Percentiles rank a stretch among this genome's conserved stretches.
Evolutionary conservation across 1,139 yeast genomes (phyloP).

Genomic region (Suhomyces panamericanus): DNA sequence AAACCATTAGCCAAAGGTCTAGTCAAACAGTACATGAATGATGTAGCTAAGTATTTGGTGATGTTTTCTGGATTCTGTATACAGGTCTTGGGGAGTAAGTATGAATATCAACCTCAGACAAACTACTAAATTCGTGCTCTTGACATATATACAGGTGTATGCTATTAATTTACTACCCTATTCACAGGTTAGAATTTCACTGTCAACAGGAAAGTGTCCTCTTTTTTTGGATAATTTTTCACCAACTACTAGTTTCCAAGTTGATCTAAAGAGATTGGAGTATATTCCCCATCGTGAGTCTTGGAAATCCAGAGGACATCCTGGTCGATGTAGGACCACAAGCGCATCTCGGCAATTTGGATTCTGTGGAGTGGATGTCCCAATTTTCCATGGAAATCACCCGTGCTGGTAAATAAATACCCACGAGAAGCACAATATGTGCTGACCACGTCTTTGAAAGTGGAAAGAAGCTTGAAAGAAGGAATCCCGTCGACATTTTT

Average conservation of each 20-base stretch:
- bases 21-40: background rate
- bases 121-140: too few species aligned
- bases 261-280: constrained; percentile 26
- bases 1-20: background rate
- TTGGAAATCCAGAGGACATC: constrained; percentile 35
- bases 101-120: too few species aligned
- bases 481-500: constrained; percentile 32
- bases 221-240: too few species aligned
- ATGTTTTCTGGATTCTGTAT: too few species aligned
- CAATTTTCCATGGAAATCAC: constrained; percentile 19
- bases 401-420: constrained; percentile 25
- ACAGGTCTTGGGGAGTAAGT: too few species aligned
- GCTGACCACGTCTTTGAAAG: constrained; percentile 42
- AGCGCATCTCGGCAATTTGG: constrained; percentile 6
- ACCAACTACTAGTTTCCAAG: background rate
- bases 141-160: too few species aligned
- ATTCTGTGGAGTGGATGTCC: constrained; percentile 30
- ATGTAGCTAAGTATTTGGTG: background rate
- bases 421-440: constrained; percentile 30
- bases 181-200: too few species aligned
- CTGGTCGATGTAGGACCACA: constrained; percentile 30
- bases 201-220: too few species aligned
- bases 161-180: too few species aligned
- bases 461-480: constrained; percentile 28
- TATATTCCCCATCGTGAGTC: constrained; percentile 16